Conservation (phyloP, 495 filamentous ascomycete genomes). For the Chaetomidium leptoderma region DNA sequence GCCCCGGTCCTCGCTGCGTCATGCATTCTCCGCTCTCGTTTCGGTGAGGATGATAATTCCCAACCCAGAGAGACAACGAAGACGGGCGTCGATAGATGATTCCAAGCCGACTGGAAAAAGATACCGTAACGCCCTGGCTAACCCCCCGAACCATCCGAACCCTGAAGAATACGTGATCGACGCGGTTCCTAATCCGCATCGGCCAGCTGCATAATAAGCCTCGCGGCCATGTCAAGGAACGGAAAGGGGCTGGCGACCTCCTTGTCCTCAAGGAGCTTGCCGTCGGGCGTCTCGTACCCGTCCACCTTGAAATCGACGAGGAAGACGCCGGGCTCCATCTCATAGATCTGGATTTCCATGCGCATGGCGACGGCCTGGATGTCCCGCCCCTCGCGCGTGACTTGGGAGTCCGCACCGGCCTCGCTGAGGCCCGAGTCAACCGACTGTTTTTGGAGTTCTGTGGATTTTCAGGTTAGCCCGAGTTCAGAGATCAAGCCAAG, state of each 20-base stretch:
- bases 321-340: slow-evolving; percentile 87
- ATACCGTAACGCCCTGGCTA: too few species aligned
- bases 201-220: slow-evolving; percentile 70
- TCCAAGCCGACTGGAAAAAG: not conserved
- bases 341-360: slow-evolving; percentile 93
- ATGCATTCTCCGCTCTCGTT: too few species aligned
- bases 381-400: slow-evolving; percentile 37
- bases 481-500: slow-evolving; percentile 8
- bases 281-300: slow-evolving; percentile 78
- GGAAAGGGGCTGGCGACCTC: slow-evolving; percentile 71
- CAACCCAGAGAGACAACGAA: too few species aligned
- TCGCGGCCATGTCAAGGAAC: slow-evolving; percentile 69
- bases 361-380: slow-evolving; percentile 70
- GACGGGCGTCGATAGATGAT: not conserved
- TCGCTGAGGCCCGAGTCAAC: slow-evolving; percentile 34
- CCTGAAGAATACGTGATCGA: not conserved
- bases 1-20: too few species aligned
- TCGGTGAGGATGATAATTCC: too few species aligned
- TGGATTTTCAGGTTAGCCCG: slow-evolving; percentile 10
- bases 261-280: slow-evolving; percentile 62
- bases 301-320: slow-evolving; percentile 98
- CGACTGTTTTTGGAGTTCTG: slow-evolving; percentile 40
- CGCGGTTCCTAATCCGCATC: slow-evolving; percentile 51
- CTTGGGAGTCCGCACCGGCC: slow-evolving; percentile 32
- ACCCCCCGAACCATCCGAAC: not conserved